Base-by-base conservation (phyloP, 2,329 filamentous ascomycete species). In the Aphanoascus verrucosus region DNA sequence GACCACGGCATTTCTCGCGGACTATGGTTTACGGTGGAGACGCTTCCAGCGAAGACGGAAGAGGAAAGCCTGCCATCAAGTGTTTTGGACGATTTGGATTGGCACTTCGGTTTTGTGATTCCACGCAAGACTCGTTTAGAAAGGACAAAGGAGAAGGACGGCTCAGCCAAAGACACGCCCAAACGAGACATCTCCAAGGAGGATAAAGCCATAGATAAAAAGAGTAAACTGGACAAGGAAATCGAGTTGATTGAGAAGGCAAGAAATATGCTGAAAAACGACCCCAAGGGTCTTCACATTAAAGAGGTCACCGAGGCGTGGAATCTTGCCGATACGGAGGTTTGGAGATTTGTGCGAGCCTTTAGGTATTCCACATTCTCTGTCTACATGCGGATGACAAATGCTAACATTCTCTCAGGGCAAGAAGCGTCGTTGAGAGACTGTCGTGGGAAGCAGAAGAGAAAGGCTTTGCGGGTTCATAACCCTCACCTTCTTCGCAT, bases 91-190 rank as follows among this genome's bases (percentile, higher is more conserved):
- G 85, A 93, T 59, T 73, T 95, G 1, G 85, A 91, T 64, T 97
- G 89, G 88, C 79, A 85, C 60, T 88, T 97, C 65, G 93, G 91
- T 52, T 97, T 97, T 68, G 74, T 77, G 12, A 77, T 96, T 8
- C 87, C 90, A 1, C 75, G 76, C 54, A 58, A 68, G 61, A 49
- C 71, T 67, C 64, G 65, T 37, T 62, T 65, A n/a, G 66, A 71
- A 52, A 52, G 49, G 45, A 59, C 66, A 23, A 68, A 69, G 28
- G 65, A 64, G 17, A 64, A 69, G 23, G 62, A 59, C 7, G 61
- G 64, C 54, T 37, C 53, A 31, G 31, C 58, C 34, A 54, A 57
- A 43, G 40, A 54, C 35, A 42, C 35, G 12, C 8, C 20, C 34
- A 54, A 55, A 15, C 38, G 53, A 2, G 49, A 53, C n/a, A 23